Evolutionary conservation across 148 eudicot genomes (phyloP).

Genomic region (Silene conica): DNA sequence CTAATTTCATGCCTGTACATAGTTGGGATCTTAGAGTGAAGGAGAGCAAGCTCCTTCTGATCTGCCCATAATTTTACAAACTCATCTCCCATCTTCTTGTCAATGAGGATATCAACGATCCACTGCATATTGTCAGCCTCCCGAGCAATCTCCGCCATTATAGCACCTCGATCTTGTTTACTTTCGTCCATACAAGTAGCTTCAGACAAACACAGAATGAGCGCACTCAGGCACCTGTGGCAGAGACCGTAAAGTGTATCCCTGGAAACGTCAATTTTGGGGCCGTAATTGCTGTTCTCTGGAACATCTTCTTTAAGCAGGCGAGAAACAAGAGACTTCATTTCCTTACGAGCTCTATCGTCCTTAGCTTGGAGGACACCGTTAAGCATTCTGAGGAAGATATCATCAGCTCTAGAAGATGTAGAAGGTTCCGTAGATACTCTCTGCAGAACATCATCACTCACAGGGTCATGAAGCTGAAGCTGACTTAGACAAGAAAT

Average conservation of each 20-base stretch:
- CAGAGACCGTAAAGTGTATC: constrained; percentile 68
- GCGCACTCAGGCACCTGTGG: constrained; percentile 79
- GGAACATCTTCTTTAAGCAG: constrained; percentile 60
- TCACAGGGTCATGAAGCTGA: constrained; percentile 44
- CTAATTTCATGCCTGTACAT: constrained; percentile 91
- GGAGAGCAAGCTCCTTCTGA: constrained; percentile 75
- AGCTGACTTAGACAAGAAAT: constrained; percentile 62
- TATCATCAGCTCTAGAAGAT: constrained; percentile 52
- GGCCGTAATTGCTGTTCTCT: constrained; percentile 23
- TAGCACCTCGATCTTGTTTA: constrained; percentile 53
- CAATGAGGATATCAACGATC: constrained; percentile 69
- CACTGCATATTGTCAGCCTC: constrained; percentile 94
- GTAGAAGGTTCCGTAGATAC: constrained; percentile 60
- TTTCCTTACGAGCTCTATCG: constrained; percentile 80
- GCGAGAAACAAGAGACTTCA: constrained; percentile 59
- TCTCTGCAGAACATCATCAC: constrained; percentile 65
- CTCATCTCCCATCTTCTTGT: constrained; percentile 67
- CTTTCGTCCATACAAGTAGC: constrained; percentile 63
- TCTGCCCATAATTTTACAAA: constrained; percentile 86
- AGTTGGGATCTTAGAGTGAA: constrained; percentile 77
- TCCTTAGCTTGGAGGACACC: constrained; percentile 83
- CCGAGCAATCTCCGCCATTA: constrained; percentile 79
- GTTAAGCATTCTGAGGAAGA: constrained; percentile 53
- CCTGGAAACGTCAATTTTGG: constrained; percentile 54
- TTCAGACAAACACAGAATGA: constrained; percentile 71